Evolutionary conservation across 768 basidiomycete genomes (phyloP).

Genomic region (Rhodotorula babjevae): DNA sequence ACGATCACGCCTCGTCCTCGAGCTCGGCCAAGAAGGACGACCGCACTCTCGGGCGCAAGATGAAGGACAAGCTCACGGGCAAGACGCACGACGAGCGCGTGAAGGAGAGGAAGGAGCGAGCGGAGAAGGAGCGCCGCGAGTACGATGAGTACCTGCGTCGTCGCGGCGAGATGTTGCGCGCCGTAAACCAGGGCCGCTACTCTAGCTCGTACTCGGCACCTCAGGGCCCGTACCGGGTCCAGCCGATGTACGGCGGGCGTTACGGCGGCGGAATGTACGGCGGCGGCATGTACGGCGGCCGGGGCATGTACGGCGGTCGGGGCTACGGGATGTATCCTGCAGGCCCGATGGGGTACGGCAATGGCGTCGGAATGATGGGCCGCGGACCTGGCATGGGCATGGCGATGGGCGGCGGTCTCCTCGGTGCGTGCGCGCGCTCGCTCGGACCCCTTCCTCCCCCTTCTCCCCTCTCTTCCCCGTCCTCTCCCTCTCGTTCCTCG

Average conservation of each 20-base stretch:
- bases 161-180: constrained; percentile 16
- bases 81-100: constrained; percentile 34
- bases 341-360: neutral
- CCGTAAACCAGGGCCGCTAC: constrained; percentile 2
- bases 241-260: neutral
- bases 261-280: constrained; percentile 13
- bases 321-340: constrained; percentile 3
- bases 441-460: neutral
- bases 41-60: constrained; percentile 35
- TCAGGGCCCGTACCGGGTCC: constrained; percentile 9
- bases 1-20: neutral
- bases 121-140: constrained; percentile 27
- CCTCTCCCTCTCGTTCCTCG: no score
- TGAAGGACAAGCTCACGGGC: constrained; percentile 40
- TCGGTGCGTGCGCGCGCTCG: constrained; percentile 6
- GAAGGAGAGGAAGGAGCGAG: constrained; percentile 17
- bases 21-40: constrained; percentile 24
- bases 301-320: constrained; percentile 6
- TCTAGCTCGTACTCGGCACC: constrained; percentile 20
- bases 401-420: constrained; percentile 15
- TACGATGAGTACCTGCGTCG: constrained; percentile 31
- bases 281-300: constrained; percentile 1
- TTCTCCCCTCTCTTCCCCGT: neutral
- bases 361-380: neutral
- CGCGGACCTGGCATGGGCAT: constrained; percentile 8